A percentile compares a stretch with the other conserved stretches of the same genome.
These are phyloP conservation scores for Aspergillus melleus DNA, from an alignment of 2,329 filamentous ascomycete species.

Conservation along the genomic window DNA sequence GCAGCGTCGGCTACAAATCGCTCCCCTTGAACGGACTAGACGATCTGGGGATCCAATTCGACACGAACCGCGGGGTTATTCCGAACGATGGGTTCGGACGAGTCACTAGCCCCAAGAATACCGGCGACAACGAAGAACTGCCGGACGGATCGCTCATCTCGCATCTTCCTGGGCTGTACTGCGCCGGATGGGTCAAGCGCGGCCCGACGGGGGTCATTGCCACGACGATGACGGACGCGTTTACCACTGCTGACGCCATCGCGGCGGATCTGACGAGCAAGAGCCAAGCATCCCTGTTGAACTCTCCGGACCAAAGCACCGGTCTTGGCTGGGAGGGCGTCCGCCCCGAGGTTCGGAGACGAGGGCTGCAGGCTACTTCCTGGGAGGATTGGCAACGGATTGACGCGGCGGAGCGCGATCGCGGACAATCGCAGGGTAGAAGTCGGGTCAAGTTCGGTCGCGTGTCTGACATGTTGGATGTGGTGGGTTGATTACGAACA, in stretches of 20 bases:
- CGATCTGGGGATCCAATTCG: conserved; percentile 75
- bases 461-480: conserved; percentile 59
- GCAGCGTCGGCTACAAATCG: conserved; percentile 93
- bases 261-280: conserved; percentile 67
- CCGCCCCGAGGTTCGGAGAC: conserved; percentile 56
- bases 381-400: conserved; percentile 90
- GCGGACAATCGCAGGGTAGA: conserved; percentile 69
- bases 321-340: conserved; percentile 76
- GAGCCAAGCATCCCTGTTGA: conserved; percentile 46
- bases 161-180: conserved; percentile 75
- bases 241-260: conserved; percentile 82
- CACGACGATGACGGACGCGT: conserved; percentile 93
- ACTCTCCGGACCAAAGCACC: conserved; percentile 40
- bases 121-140: conserved; percentile 23
- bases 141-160: conserved; percentile 44
- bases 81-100: conserved; percentile 80
- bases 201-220: conserved; percentile 96
- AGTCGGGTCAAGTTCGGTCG: conserved; percentile 67
- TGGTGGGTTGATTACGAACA: conserved; percentile 25
- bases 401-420: conserved; percentile 71
- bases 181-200: conserved; percentile 93
- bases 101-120: conserved; percentile 50
- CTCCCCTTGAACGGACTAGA: conserved; percentile 71
- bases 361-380: conserved; percentile 63
- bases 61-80: conserved; percentile 71